Evolutionary conservation across 2,329 filamentous ascomycete species (phyloP), one percentile per base, ranked within the genome.

Genomic region (Epichloe baconii): DNA sequence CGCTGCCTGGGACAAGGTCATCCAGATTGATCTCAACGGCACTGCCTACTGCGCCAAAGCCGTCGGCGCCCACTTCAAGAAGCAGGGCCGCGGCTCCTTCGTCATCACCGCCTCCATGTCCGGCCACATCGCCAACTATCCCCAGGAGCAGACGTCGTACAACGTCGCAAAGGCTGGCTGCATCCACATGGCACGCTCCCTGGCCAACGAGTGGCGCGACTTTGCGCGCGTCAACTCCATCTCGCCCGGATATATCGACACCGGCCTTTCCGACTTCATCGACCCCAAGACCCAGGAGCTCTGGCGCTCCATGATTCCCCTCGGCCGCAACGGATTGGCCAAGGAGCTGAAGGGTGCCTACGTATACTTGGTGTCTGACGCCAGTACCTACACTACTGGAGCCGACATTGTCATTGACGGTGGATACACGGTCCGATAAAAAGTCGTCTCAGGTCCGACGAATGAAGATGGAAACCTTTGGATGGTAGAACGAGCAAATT

Each of bases 261-360:
- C 82, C 0, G 82, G 83, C 50, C 79, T 86, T 54, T 82, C 80
- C 34, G 74, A 77, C 61, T 86, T 85, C 55, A 73, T 83, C n/a
- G 74, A 79, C 7, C 55, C 72, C 23, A 78, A 85, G 63, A 85
- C 79, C 12, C 85, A 88, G 71, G 73, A 80, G 50, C 75, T 86
- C 55, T 88, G 85, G 85, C 76, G 77, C 61, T 76, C 78, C 61
- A 87, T 87, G 76, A 88, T 85, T 49, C 84, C 84, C 45, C 80
- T 88, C 77, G 82, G 76, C 40, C 72, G 85, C 58, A 79, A 86
- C 61, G 85, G 83, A 4, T 69, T 79, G 49, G 71, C 79, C 2
- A 78, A 82, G 59, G 85, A 89, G 71, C 71, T 88, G 57, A 87
- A 87, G 71, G 84, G 82, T 7, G 83, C 83, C n/a, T 91, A 85